Evolutionary conservation across 2,329 filamentous ascomycete species (phyloP).

Genomic region (Orbilia blumenaviensis): DNA sequence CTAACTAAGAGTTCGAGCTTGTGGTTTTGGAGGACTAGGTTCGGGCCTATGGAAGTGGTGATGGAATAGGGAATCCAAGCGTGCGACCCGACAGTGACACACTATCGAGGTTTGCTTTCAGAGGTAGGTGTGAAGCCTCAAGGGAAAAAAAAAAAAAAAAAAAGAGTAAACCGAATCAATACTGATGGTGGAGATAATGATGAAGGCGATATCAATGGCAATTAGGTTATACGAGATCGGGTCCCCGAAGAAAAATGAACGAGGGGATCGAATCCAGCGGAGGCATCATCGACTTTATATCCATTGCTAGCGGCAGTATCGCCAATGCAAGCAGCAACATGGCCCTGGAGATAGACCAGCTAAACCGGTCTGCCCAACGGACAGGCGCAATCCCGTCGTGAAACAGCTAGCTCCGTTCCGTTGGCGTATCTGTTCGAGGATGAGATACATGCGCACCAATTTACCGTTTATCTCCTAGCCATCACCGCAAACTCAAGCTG

Average conservation of each 20-base stretch:
- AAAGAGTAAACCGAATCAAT: background rate
- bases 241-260: conserved; percentile 23
- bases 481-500: conserved; percentile 47
- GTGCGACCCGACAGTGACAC: conserved; percentile 12
- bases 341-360: conserved; percentile 32
- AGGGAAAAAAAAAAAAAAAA: background rate
- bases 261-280: conserved; percentile 16
- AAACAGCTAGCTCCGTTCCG: conserved; percentile 49
- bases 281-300: conserved; percentile 54
- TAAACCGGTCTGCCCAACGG: conserved; percentile 24
- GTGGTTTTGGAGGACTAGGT: conserved; percentile 8
- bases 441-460: conserved; percentile 42
- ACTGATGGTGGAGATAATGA: background rate
- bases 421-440: conserved; percentile 24
- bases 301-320: conserved; percentile 1
- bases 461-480: conserved; percentile 51
- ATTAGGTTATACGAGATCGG: conserved; percentile 12
- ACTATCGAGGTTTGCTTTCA: conserved; percentile 30
- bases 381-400: conserved; percentile 43
- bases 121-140: background rate
- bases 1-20: conserved; percentile 28
- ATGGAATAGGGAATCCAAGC: background rate
- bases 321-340: conserved; percentile 38
- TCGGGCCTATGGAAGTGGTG: conserved; percentile 8
- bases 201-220: background rate